A percentile compares a stretch with the other conserved stretches of the same genome.
Conservation (phyloP, 257 asterid genomes). For the Solanum commersonii region DNA sequence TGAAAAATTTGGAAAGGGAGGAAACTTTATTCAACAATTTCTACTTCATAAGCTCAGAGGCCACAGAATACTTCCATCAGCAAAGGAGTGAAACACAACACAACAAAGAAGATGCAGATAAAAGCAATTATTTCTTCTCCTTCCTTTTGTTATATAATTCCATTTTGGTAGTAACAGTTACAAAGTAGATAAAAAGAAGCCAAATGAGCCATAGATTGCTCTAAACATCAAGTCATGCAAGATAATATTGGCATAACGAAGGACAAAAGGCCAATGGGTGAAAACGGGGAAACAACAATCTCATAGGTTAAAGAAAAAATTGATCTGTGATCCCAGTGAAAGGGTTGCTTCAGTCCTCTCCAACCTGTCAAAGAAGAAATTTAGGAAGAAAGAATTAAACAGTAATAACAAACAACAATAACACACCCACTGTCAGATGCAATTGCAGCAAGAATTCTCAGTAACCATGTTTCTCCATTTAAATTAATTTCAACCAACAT, state of each 20-base stretch:
- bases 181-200: not conserved
- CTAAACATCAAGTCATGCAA: not conserved
- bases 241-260: not conserved
- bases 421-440: not conserved
- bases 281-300: not conserved
- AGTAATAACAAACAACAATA: not conserved
- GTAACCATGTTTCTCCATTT: not conserved
- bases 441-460: not conserved
- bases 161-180: not conserved
- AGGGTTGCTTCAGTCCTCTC: slow-evolving; percentile 17
- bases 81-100: not conserved
- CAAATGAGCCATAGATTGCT: not conserved
- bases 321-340: not conserved
- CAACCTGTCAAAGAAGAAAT: slow-evolving; percentile 25
- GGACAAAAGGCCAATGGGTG: not conserved
- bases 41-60: not conserved
- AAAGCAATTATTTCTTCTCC: not conserved
- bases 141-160: not conserved
- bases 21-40: not conserved
- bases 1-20: not conserved
- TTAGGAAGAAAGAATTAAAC: not conserved
- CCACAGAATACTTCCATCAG: not conserved
- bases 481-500: not conserved
- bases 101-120: not conserved
- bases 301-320: not conserved